Percentiles rank a stretch among this genome's conserved stretches.
These are phyloP conservation scores for Ceriops decandra DNA, from an alignment of 345 rosid genomes.

Conservation along the genomic window DNA sequence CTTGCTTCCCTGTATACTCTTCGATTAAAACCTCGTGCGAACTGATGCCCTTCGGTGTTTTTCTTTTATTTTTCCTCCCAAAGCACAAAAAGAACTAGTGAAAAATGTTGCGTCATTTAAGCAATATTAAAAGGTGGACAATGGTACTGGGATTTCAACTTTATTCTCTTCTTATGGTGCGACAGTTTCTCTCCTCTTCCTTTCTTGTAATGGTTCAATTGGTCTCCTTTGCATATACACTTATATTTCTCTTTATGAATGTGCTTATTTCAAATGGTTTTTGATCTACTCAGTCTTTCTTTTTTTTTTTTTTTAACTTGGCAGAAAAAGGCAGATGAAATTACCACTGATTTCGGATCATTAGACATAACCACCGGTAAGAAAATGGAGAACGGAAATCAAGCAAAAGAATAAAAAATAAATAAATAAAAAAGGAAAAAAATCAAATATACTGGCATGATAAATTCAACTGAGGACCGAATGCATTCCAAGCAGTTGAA, in stretches of 20 bases:
- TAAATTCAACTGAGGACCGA: neutral
- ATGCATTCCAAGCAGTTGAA: neutral
- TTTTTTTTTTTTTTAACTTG: neutral
- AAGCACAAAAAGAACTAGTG: slow-evolving; percentile 2
- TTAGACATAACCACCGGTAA: slow-evolving; percentile 5
- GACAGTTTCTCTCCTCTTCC: too few relatives aligned
- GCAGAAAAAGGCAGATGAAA: slow-evolving; percentile 18
- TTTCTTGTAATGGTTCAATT: too few relatives aligned
- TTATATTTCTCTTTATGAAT: neutral
- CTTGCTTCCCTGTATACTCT: too few relatives aligned
- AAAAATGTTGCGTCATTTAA: neutral
- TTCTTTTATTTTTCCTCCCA: neutral
- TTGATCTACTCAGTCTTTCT: neutral
- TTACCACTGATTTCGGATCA: slow-evolving; percentile 8
- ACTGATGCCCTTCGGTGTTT: too few relatives aligned
- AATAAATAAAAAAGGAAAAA: too few relatives aligned
- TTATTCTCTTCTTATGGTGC: neutral
- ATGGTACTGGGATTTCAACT: neutral
- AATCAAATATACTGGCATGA: neutral
- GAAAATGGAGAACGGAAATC: neutral
- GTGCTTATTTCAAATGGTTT: neutral
- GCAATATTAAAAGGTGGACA: neutral
- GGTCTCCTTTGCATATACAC: neutral
- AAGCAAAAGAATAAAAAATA: slow-evolving; percentile 9
- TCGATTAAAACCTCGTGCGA: too few relatives aligned